Base-by-base conservation (phyloP, 306 rosid genomes). In the Rubus parviflorus region DNA sequence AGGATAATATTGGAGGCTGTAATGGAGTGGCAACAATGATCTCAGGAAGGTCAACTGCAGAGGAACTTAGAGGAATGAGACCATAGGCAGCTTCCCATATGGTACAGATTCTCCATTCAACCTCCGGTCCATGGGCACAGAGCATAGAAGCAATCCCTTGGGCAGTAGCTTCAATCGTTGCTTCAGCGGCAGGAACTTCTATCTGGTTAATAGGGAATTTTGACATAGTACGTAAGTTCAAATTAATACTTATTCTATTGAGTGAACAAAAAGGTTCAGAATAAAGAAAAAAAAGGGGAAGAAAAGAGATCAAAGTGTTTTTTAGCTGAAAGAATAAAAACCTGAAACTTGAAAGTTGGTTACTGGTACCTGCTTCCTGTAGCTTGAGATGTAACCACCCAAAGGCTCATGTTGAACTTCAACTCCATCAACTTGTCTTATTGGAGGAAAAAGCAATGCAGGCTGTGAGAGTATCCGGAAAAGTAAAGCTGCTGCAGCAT, bases 71-170 rank as follows among this genome's bases (percentile, higher is more conserved):
- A 68, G 97, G 98, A 82, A 94, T 94, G 78, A 94, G 85, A 75
- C 98, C 98, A 87, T 94, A 94, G 49, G 97, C 98, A 81, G 98
- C 98, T 86, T 94, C 97, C 98, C 98, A 94, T 57, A 94, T 94
- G 68, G 98, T 94, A 88, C 98, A 94, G 66, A 92, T 94, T 87
- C 98, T 88, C 98, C 98, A 94, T 87, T 94, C 98, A 86, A 94
- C 98, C 86, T 94, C 98, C 15, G 98, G 97, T 65, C 98, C 98
- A 86, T 94, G 98, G 65, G 98, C 97, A 81, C 97, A 92, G 72
- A 94, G 97, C 98, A 94, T 89, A 70, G 98, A 92, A 15, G 97
- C 97, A 81, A 94, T 92, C 66, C 98, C 98, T 85, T 94, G 98
- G 63, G 98, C 98, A 73, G 98, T 94, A 78, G 98, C 98, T 70